Evolutionary conservation across 1,139 yeast species (phyloP).

Genomic region (Zhuliangozyma blackwelliae): DNA sequence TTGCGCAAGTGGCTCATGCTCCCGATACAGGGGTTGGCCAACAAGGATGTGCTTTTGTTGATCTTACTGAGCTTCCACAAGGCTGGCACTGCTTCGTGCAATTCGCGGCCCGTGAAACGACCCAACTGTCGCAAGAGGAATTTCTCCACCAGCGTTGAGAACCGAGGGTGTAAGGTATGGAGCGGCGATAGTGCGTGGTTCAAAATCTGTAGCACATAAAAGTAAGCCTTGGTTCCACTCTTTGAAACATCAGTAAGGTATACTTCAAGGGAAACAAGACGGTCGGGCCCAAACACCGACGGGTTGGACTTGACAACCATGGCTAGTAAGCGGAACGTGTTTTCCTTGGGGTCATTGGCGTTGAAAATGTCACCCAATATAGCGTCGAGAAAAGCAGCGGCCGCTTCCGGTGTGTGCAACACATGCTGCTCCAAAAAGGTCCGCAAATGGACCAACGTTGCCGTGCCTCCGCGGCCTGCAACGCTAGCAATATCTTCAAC

Average conservation of each 20-base stretch:
- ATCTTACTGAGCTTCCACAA: slow-evolving; percentile 51
- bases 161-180: slow-evolving; percentile 45
- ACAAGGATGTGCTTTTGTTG: slow-evolving; percentile 41
- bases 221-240: slow-evolving; percentile 27
- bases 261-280: slow-evolving; percentile 58
- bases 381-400: no score
- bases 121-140: slow-evolving; percentile 53
- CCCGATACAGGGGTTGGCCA: slow-evolving; percentile 60
- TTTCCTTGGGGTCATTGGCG: slow-evolving; percentile 22
- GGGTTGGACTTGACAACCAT: slow-evolving; percentile 49
- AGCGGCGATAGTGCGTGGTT: slow-evolving; percentile 43
- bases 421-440: slow-evolving; percentile 31
- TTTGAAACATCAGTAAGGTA: slow-evolving; percentile 46
- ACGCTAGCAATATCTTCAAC: slow-evolving; percentile 20
- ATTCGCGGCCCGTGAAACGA: slow-evolving; percentile 52
- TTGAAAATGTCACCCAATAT: slow-evolving; percentile 13
- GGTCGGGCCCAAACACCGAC: slow-evolving; percentile 56
- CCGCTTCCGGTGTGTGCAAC: no score
- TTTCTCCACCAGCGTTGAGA: slow-evolving; percentile 47
- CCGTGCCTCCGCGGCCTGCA: slow-evolving; percentile 24
- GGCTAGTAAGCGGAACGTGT: slow-evolving; percentile 46
- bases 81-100: slow-evolving; percentile 68
- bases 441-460: slow-evolving; percentile 37
- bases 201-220: slow-evolving; percentile 52
- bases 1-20: slow-evolving; percentile 49